These are phyloP conservation scores for Colletotrichum echinochloae DNA, from an alignment of 2,329 filamentous ascomycete genomes.

Conservation along the genomic window DNA sequence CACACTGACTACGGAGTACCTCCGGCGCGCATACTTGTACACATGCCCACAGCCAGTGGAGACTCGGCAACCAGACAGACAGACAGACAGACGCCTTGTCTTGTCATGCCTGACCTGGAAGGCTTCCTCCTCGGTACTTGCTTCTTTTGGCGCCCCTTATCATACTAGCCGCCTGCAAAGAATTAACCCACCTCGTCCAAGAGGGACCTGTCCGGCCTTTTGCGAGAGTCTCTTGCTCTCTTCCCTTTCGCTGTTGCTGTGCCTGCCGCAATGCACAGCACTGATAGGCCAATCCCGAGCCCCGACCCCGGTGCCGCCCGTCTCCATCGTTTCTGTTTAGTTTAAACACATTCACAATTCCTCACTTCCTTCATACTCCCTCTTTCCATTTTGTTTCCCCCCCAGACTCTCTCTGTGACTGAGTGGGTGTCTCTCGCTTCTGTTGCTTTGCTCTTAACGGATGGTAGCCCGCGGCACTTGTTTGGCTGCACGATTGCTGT, in stretches of 20 bases:
- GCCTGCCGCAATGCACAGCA: not conserved
- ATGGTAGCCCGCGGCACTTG: not conserved
- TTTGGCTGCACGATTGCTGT: constrained; percentile 13
- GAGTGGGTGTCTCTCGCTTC: not conserved
- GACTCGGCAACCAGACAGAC: constrained; percentile 10
- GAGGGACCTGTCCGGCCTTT: not conserved
- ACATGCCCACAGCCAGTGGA: not conserved
- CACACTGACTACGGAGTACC: too few relatives aligned
- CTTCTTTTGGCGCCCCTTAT: constrained; percentile 3
- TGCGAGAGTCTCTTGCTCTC: not conserved
- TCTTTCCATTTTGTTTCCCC: constrained; percentile 1
- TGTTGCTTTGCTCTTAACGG: constrained; percentile 6
- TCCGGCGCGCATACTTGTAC: not conserved
- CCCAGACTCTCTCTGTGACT: not conserved
- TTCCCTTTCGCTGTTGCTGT: not conserved
- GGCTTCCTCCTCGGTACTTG: constrained; percentile 13
- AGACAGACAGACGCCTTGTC: constrained; percentile 21
- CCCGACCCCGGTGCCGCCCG: constrained; percentile 6
- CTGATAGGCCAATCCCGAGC: not conserved
- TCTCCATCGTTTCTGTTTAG: not conserved
- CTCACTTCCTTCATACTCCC: not conserved
- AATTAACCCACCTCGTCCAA: not conserved
- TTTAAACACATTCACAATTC: too few relatives aligned
- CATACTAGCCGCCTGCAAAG: not conserved
- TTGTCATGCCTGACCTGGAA: constrained; percentile 28